A percentile compares a stretch with the other conserved stretches of the same genome.
phyloP scores from a whole-genome alignment of 768 basidiomycete species.

The Serendipita vermifera region DNA sequence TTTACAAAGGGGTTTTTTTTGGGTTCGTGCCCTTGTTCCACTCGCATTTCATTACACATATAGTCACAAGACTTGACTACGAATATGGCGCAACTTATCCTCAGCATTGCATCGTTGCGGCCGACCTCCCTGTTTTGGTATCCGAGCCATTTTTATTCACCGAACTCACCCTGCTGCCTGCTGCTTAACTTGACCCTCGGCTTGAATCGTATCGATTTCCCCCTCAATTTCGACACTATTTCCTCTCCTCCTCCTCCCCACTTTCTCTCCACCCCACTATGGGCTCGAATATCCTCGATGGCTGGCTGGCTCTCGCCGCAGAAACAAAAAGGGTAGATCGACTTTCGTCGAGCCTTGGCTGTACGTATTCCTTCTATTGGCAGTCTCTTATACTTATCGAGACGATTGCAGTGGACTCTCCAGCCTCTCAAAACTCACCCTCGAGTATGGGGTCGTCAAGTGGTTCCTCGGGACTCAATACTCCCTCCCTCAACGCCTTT shows the following conservation, averaged over 20 bases:
- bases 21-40: no score
- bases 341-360: not conserved
- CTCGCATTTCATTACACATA: no score
- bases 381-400: no score
- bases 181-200: no score
- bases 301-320: constrained; percentile 3
- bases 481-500: not conserved
- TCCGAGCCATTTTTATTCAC: not conserved
- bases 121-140: not conserved
- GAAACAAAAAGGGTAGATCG: constrained; percentile 2
- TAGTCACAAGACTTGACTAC: no score
- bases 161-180: no score
- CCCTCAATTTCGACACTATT: no score
- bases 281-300: not conserved
- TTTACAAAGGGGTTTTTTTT: no score
- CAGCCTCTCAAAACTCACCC: not conserved
- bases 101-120: not conserved
- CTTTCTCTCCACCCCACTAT: not conserved
- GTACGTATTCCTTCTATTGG: not conserved
- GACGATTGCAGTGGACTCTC: not conserved
- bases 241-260: not conserved
- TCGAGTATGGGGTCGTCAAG: not conserved
- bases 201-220: not conserved
- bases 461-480: constrained; percentile 5
- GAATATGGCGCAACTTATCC: no score